A percentile compares a stretch with the other conserved stretches of the same genome.
These are phyloP conservation scores for Solanum chacoense DNA, from an alignment of 305 asterid species.

Conservation along the genomic window DNA sequence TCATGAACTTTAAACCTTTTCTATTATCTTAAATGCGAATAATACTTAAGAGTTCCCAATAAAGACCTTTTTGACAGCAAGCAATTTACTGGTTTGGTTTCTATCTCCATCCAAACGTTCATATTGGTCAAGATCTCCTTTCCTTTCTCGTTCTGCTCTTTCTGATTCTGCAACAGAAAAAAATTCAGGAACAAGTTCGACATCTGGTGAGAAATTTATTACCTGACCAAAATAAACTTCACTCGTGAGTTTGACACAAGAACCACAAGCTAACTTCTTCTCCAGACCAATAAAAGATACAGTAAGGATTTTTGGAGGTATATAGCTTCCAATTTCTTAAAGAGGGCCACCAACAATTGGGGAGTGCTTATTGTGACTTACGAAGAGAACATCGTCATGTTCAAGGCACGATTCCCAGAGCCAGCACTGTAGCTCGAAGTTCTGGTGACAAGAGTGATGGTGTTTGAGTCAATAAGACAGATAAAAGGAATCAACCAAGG, in stretches of 20 bases:
- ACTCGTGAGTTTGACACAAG: background rate
- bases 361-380: background rate
- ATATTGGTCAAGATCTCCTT: slow-evolving; percentile 97
- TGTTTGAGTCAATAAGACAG: background rate
- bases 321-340: background rate
- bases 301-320: background rate
- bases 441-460: background rate
- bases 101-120: slow-evolving; percentile 97
- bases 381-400: background rate
- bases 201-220: background rate
- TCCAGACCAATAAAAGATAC: background rate
- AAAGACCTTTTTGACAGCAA: slow-evolving; percentile 92
- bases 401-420: background rate
- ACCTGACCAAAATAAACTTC: background rate
- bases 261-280: background rate
- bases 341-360: background rate
- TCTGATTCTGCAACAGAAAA: slow-evolving; percentile 55
- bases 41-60: background rate
- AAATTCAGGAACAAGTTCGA: background rate
- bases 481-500: background rate
- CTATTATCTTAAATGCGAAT: background rate
- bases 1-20: background rate
- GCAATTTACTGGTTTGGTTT: slow-evolving; percentile 56
- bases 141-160: slow-evolving; percentile 93
- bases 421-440: background rate